Base-by-base conservation (phyloP, 2,329 filamentous ascomycete genomes). In the Kalmusia sp. region DNA sequence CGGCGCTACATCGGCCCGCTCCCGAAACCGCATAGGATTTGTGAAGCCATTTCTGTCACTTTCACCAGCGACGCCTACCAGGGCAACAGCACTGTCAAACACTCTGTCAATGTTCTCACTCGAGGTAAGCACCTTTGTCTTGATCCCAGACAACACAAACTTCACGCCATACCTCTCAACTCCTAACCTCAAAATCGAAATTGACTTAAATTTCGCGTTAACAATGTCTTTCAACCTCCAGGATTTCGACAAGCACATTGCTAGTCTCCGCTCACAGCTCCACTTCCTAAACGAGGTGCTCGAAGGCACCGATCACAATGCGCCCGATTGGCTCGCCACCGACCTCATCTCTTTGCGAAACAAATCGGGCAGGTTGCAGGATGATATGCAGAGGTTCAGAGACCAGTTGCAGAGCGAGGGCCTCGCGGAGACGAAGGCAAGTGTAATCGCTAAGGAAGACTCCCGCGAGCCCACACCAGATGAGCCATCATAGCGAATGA, bases 311-410 rank as follows among this genome's bases (percentile, higher is more conserved):
- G 69, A 73, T 51, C 64, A 69, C 57, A 69, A 69, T 63, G 63
- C 61, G 28, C 69, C 69, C 11, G 69, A 72, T 48, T 72, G 69
- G 69, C 59, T 71, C n/a, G 65, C 69, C n/a, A 64, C 64, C 5
- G 69, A 72, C 41, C 63, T 73, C 33, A 51, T 72, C 40, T 67
- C 63, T 17, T 50, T 73, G 38, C 64, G 68, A 28, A 70, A 70
- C 24, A 69, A 70, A 49, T 65, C 68, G 14, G 64, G 69, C 14
- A 67, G 66, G 31, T 47, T 73, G 24, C 61, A 65, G n/a, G 69
- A 71, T 59, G 68, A 69, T 33, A 71, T 73, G 69, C 64, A 69
- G 49, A 59, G 63, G 27, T 68, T 73, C 38, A 60, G 64, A 21
- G 63, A 67, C 14, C 63, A 69, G 49, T 52, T 73, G 11, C 62